Conservation (phyloP, 2,329 filamentous ascomycete genomes). For the Calonectria hongkongensis region DNA sequence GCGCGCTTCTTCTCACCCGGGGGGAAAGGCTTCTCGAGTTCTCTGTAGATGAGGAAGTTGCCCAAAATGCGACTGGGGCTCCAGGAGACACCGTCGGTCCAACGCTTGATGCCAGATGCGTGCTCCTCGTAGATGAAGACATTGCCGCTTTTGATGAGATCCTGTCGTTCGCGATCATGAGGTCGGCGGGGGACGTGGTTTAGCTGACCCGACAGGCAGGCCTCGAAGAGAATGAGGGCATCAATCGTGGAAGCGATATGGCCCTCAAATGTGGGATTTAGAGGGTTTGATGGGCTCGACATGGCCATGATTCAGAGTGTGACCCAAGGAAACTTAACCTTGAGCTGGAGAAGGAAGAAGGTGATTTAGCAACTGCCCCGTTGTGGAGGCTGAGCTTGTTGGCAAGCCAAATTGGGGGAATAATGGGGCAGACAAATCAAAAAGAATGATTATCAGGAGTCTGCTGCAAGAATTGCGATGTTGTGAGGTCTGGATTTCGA, state of each 20-base stretch:
- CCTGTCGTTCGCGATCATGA: slow-evolving; percentile 86
- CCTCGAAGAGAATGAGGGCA: slow-evolving; percentile 87
- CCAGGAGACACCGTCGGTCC: slow-evolving; percentile 95
- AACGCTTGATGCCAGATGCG: slow-evolving; percentile 92
- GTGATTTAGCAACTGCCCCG: slow-evolving; percentile 36
- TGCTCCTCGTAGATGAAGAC: slow-evolving; percentile 96
- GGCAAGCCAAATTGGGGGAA: slow-evolving; percentile 22
- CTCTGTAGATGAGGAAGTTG: slow-evolving; percentile 90
- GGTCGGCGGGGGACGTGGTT: slow-evolving; percentile 88
- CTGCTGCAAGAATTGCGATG: slow-evolving; percentile 15
- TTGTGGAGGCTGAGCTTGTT: slow-evolving; percentile 39
- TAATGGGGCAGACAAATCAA: slow-evolving; percentile 21
- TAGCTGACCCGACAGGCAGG: slow-evolving; percentile 81
- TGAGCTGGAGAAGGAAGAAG: slow-evolving; percentile 33
- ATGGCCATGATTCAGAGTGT: slow-evolving; percentile 51
- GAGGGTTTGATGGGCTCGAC: slow-evolving; percentile 55
- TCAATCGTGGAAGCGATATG: slow-evolving; percentile 82
- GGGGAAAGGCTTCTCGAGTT: slow-evolving; percentile 85
- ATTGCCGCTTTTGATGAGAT: slow-evolving; percentile 87
- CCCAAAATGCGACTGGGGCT: slow-evolving; percentile 90
- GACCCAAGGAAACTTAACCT: slow-evolving; percentile 44
- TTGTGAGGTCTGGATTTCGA: slow-evolving; percentile 13
- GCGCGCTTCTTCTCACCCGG: slow-evolving; percentile 91
- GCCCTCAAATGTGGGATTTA: slow-evolving; percentile 80
- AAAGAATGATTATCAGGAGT: slow-evolving; percentile 5